Conservation (phyloP, 1,139 yeast species). For the Spencermartinsiella ligniputridi region DNA sequence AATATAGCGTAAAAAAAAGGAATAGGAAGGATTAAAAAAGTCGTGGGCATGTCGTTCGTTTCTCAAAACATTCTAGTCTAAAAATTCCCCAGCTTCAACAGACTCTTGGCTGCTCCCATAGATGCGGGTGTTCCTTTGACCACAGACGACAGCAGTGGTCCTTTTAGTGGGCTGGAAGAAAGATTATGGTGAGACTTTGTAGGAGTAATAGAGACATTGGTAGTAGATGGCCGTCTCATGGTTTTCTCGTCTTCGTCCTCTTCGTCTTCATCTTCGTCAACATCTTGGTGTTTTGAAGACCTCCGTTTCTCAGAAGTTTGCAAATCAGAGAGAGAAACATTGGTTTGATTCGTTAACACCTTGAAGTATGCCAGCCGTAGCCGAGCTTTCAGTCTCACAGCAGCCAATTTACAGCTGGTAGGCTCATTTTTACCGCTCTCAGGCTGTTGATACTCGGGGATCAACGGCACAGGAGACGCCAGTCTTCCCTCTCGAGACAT, state of each 20-base stretch:
- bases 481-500: slow-evolving; percentile 9
- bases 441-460: background rate
- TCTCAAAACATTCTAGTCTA: too few species aligned
- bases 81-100: slow-evolving; percentile 37
- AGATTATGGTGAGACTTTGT: background rate
- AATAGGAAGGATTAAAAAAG: background rate
- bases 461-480: slow-evolving; percentile 16
- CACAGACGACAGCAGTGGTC: slow-evolving; percentile 13
- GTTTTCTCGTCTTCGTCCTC: slow-evolving; percentile 5
- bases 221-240: slow-evolving; percentile 1
- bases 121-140: slow-evolving; percentile 42
- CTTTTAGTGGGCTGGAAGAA: slow-evolving; percentile 13
- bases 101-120: slow-evolving; percentile 46
- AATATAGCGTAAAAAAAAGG: background rate
- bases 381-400: slow-evolving; percentile 38
- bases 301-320: background rate
- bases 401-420: slow-evolving; percentile 4
- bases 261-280: slow-evolving; percentile 1
- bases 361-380: slow-evolving; percentile 77
- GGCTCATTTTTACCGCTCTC: background rate
- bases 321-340: slow-evolving; percentile 29
- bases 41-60: too few species aligned
- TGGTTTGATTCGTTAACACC: slow-evolving; percentile 53
- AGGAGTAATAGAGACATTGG: slow-evolving; percentile 7
- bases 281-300: background rate